Evolutionary conservation across 1,139 yeast species (phyloP), one percentile per base, ranked within the genome.

Genomic region (Candida labiduridarum): DNA sequence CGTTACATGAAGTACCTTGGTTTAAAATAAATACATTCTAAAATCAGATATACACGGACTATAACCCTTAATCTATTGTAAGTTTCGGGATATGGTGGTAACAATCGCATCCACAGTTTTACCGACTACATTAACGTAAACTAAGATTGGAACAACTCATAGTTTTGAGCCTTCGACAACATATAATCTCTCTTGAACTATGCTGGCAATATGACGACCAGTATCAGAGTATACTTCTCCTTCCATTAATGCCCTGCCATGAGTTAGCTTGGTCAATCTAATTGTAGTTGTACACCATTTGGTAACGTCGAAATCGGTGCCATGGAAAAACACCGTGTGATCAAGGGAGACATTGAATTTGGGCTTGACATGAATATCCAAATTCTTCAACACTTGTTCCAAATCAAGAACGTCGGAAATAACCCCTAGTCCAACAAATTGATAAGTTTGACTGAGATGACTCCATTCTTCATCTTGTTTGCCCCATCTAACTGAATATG

Each of bases 241-340:
- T 56, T 78, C 79, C 56, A 85, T 67, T 44, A 87, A 64, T 6
- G 83, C 83, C 55, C 88, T 74, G 49, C 80, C 80, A 54, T 78
- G 75, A 14, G 78, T 76, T 4, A 84, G 72, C 52, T 84, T 73
- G 14, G 82, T 67, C 34, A 82, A 78, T 49, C 71, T 71, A 44
- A 82, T 71, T 46, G 80, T 74, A 50, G 79, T 77, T 14, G 77
- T 72, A 63, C 82, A 66, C 84, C 86, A 85, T 33, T 80, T 71
- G 46, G 79, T 76, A 2, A 77, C 73, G 51, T 77, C 78, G 52
- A 82, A 72, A 52, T 79, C 83, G 41, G 71, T 72, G 56, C 76
- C 80, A 59, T 86, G 91, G 69, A 87, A 85, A 63, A 85, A 85
- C 18, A 88, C 77, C 0, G 83, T 69, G 61, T 87, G 91, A 59